phyloP scores from a whole-genome alignment of 441 rosid species.

The Syzygium malaccense region DNA sequence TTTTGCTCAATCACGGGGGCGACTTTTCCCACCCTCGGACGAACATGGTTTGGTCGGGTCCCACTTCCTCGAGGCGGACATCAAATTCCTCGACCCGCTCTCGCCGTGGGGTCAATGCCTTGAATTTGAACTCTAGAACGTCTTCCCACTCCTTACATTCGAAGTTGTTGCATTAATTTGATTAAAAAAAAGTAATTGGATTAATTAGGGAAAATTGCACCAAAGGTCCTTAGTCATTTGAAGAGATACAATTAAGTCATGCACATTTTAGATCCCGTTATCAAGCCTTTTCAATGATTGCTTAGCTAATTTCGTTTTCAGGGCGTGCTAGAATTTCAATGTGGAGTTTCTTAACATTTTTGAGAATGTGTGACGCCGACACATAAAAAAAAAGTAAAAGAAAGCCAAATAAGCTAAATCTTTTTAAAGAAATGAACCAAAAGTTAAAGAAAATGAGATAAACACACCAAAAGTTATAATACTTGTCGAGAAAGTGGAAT shows the following conservation, averaged over 20 bases:
- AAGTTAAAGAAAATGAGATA: neutral
- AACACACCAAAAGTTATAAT: neutral
- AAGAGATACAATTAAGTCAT: neutral
- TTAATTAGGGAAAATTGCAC: neutral
- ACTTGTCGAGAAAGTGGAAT: fast-evolving
- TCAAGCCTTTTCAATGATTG: neutral
- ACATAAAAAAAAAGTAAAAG: neutral
- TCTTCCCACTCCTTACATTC: too few relatives aligned
- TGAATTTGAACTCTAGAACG: neutral
- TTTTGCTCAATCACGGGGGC: neutral
- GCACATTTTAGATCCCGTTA: neutral
- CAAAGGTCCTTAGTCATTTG: neutral
- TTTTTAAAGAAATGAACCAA: neutral
- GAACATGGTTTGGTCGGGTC: neutral
- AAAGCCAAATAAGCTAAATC: neutral
- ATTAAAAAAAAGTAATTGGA: neutral
- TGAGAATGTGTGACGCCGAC: neutral
- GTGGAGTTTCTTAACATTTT: fast-evolving
- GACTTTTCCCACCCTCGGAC: neutral
- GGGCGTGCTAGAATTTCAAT: fast-evolving
- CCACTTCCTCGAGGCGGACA: neutral
- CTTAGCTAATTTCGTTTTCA: too few relatives aligned
- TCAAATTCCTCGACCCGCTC: neutral
- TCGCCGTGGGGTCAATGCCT: neutral
- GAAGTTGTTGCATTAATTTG: too few relatives aligned